phyloP scores from a whole-genome alignment of 2,329 filamentous ascomycete species.

The Alternaria viburni region DNA sequence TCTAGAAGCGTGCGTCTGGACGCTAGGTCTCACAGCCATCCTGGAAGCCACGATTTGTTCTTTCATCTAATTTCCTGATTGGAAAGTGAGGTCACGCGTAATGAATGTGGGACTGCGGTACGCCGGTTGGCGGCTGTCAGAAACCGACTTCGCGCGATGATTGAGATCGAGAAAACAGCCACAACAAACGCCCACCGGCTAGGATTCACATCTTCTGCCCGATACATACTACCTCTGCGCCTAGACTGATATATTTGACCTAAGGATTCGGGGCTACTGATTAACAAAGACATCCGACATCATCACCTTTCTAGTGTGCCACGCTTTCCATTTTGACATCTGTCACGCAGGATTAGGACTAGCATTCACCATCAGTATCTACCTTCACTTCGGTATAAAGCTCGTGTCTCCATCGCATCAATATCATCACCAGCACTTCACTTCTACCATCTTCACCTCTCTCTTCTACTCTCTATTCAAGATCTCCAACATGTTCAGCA shows the following conservation, averaged over 20 bases:
- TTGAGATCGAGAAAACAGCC: background rate
- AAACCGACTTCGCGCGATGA: background rate
- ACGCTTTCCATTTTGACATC: background rate
- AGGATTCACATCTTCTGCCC: background rate
- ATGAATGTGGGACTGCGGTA: background rate
- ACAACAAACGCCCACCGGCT: background rate
- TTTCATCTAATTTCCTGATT: background rate
- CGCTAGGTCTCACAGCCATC: background rate
- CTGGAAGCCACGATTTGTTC: background rate
- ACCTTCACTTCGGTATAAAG: background rate
- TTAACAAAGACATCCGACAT: background rate
- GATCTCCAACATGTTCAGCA: constrained; percentile 16
- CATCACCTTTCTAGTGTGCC: background rate
- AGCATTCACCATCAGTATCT: background rate
- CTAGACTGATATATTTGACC: background rate
- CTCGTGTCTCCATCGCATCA: background rate
- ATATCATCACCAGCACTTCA: background rate
- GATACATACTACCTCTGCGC: background rate
- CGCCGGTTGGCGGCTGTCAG: background rate
- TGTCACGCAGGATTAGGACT: background rate
- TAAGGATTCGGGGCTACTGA: background rate
- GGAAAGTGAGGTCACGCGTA: background rate
- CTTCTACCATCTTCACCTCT: background rate
- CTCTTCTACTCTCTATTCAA: background rate
- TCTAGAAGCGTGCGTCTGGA: background rate